phyloP scores from a whole-genome alignment of 768 basidiomycete genomes.

The Mycena galopus region DNA sequence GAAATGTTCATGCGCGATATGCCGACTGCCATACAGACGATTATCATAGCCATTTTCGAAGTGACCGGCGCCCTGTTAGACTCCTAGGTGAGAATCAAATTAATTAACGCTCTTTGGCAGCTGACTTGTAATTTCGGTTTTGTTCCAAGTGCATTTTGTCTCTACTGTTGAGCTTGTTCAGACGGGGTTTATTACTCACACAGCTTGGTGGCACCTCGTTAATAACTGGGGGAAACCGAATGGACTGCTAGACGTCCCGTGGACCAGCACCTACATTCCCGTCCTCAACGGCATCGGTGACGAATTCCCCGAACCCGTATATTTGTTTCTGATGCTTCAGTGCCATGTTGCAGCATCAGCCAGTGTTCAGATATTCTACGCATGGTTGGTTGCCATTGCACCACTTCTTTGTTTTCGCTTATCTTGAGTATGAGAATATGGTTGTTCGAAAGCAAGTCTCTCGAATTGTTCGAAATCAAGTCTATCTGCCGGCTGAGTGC shows the following conservation, averaged over 20 bases:
- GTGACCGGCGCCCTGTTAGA: not conserved
- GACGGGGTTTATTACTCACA: slow-evolving; percentile 1
- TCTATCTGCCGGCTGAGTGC: not conserved
- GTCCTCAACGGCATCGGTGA: slow-evolving; percentile 11
- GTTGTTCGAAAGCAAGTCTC: not conserved
- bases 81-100: slow-evolving; percentile 2
- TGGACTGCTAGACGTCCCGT: not conserved
- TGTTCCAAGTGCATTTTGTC: slow-evolving; percentile 4
- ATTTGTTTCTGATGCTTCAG: not conserved
- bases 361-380: slow-evolving; percentile 1
- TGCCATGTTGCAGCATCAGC: not conserved
- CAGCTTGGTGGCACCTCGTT: not conserved
- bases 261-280: not conserved
- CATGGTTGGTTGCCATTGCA: not conserved
- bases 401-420: not conserved
- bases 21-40: not conserved
- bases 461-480: not conserved
- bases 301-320: not conserved
- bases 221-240: not conserved
- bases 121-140: not conserved
- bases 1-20: not conserved
- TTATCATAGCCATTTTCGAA: slow-evolving; percentile 3
- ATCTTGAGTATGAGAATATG: not conserved
- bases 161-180: not conserved
- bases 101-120: not conserved